Evolutionary conservation across 768 basidiomycete genomes (phyloP).

Genomic region (Boletus patriciae): DNA sequence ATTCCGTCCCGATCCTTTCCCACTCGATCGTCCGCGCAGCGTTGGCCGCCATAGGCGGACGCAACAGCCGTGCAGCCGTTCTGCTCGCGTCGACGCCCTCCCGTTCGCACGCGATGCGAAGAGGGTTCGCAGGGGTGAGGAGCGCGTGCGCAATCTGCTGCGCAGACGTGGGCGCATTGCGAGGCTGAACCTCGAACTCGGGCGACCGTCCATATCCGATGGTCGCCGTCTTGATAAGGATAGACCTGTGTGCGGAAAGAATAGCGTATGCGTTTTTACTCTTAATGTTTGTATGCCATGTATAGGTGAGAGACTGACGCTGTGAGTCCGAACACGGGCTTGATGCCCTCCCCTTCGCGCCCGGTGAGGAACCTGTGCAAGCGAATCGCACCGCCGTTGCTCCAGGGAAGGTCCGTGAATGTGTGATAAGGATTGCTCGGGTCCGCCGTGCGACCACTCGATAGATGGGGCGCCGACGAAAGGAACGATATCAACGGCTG

Average conservation of each 20-base stretch:
- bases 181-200: constrained; percentile 46
- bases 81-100: constrained; percentile 28
- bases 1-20: constrained; percentile 20
- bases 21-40: constrained; percentile 18
- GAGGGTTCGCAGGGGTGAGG: constrained; percentile 24
- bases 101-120: constrained; percentile 27
- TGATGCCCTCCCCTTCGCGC: constrained; percentile 78
- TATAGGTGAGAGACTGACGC: constrained; percentile 52
- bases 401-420: constrained; percentile 51
- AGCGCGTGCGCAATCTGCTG: constrained; percentile 48
- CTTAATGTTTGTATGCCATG: not conserved
- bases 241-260: constrained; percentile 37
- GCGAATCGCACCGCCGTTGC: constrained; percentile 42
- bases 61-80: constrained; percentile 17
- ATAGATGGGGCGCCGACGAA: constrained; percentile 55
- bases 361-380: constrained; percentile 85
- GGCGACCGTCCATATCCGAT: constrained; percentile 50
- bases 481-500: constrained; percentile 80
- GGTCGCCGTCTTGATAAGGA: constrained; percentile 50
- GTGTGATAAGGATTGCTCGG: constrained; percentile 58
- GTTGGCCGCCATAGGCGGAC: constrained; percentile 4
- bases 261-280: not conserved
- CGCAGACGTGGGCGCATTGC: constrained; percentile 40
- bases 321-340: constrained; percentile 87
- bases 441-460: constrained; percentile 54